Evolutionary conservation across 257 asterid species (phyloP), one percentile per base, ranked within the genome.

Genomic region (Primulina huaijiensis): DNA sequence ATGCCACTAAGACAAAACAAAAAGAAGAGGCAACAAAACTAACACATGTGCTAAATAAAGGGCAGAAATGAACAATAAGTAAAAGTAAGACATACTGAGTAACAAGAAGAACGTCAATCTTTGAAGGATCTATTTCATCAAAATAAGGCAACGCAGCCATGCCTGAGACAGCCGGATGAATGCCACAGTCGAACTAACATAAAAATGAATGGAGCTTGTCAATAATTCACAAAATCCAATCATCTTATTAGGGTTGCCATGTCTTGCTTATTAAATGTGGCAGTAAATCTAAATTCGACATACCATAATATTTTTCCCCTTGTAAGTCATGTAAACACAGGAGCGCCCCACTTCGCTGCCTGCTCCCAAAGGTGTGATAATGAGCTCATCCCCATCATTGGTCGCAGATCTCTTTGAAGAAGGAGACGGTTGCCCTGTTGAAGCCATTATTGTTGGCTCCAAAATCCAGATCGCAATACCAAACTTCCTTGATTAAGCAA

Each of bases 311-410:
- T 87, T 81, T 80, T 91, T 94, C 7, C 99, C 99, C 79, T 91
- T 94, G 89, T 73, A 94, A 60, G 96, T 77, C 97, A 91, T 89
- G 87, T 82, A 72, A 74, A 86, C 89, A 67, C 97, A 94, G 34
- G 99, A 94, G 71, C 99, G 95, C 30, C 99, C 99, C 21, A 94
- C 99, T 88, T 94, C 99, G 74, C 59, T 90, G 34, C 99, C 96
- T 31, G 96, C 99, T 67, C 99, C 99, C 56, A 90, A 85, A 31
- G 99, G 97, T 0, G 96, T 94, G 21, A 94, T 80, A 56, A 86
- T 86, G 50, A 91, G 90, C 86, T 88, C 90, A 79, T 94, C 99
- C 43, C 95, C 96, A 67, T 93, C 97, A 60, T 88, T 79, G 8
- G 79, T 72, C 10, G 83, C 79, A 23, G 79, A 83, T 75, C 95